A percentile compares a stretch with the other conserved stretches of the same genome.
These are phyloP conservation scores for Rhinocladiella mackenziei DNA, from an alignment of 2,329 filamentous ascomycete species.

Conservation along the genomic window DNA sequence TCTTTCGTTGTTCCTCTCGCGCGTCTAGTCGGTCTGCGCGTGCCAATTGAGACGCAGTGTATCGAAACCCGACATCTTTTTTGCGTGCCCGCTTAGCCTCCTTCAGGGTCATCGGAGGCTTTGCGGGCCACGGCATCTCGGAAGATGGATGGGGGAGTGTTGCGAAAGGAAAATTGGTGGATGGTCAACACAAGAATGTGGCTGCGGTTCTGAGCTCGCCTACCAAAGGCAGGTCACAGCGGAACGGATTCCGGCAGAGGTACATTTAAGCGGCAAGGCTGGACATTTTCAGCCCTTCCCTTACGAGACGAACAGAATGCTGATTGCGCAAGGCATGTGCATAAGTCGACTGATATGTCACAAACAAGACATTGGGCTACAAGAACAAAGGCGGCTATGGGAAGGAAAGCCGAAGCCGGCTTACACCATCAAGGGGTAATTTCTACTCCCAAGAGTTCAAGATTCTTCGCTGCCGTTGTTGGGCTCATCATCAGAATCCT, in stretches of 20 bases:
- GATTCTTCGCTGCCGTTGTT: constrained; percentile 15
- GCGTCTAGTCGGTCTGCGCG: constrained; percentile 27
- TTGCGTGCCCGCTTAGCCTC: constrained; percentile 28
- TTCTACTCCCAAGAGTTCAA: too few species aligned
- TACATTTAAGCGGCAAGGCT: not conserved
- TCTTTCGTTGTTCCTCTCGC: constrained; percentile 22
- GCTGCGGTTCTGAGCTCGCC: too few species aligned
- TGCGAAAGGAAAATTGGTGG: too few species aligned
- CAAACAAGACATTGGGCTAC: too few species aligned
- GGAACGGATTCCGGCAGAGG: not conserved
- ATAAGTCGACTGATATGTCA: not conserved
- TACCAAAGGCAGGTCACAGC: not conserved
- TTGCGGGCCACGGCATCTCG: constrained; percentile 22
- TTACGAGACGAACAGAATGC: too few species aligned
- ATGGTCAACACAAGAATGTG: too few species aligned
- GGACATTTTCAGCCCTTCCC: not conserved
- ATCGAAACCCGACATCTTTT: constrained; percentile 23
- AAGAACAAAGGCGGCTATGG: too few species aligned
- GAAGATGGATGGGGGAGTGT: not conserved
- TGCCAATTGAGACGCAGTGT: constrained; percentile 25
- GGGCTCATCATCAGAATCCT: constrained; percentile 39
- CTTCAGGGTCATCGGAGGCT: constrained; percentile 28
- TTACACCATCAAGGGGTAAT: too few species aligned
- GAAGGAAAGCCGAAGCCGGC: too few species aligned
- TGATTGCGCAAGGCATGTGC: not conserved